Evolutionary conservation across 768 basidiomycete genomes (phyloP).

Genomic region (Mycena rebaudengoi): DNA sequence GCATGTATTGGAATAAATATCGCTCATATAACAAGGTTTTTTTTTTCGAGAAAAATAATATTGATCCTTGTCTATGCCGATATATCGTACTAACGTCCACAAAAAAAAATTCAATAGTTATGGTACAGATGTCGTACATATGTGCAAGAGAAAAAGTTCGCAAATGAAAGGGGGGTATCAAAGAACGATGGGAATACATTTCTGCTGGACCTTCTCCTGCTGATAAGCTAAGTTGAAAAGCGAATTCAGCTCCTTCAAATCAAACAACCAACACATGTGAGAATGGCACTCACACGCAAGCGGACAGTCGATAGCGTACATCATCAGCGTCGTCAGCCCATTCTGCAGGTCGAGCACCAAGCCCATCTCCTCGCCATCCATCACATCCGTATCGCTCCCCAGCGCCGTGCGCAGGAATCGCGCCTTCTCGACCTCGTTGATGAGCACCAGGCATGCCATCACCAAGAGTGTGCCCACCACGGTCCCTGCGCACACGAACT

Average conservation of each 20-base stretch:
- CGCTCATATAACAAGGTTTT: too few relatives aligned
- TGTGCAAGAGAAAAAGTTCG: too few relatives aligned
- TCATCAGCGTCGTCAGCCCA: slow-evolving; percentile 25
- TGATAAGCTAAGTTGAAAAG: slow-evolving; percentile 12
- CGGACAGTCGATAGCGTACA: slow-evolving; percentile 20
- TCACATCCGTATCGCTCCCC: slow-evolving; percentile 14
- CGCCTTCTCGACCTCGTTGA: slow-evolving; percentile 19
- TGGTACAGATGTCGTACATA: too few relatives aligned
- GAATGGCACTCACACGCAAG: slow-evolving; percentile 22
- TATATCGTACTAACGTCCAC: too few relatives aligned
- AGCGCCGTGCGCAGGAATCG: slow-evolving; percentile 18
- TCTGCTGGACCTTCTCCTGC: slow-evolving; percentile 22
- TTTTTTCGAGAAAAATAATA: too few relatives aligned
- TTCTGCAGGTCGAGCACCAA: slow-evolving; percentile 23
- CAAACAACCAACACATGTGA: too few relatives aligned
- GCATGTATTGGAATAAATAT: too few relatives aligned
- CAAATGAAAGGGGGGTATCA: too few relatives aligned
- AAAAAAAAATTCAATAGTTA: too few relatives aligned
- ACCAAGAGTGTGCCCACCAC: slow-evolving; percentile 27
- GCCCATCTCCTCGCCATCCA: slow-evolving; percentile 10
- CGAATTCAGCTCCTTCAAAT: background rate
- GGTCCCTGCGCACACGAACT: slow-evolving; percentile 18
- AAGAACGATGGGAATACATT: too few relatives aligned
- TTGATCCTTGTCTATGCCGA: too few relatives aligned
- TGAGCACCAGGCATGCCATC: slow-evolving; percentile 22